phyloP scores from a whole-genome alignment of 768 basidiomycete genomes.

The Sarcomyxa edulis region DNA sequence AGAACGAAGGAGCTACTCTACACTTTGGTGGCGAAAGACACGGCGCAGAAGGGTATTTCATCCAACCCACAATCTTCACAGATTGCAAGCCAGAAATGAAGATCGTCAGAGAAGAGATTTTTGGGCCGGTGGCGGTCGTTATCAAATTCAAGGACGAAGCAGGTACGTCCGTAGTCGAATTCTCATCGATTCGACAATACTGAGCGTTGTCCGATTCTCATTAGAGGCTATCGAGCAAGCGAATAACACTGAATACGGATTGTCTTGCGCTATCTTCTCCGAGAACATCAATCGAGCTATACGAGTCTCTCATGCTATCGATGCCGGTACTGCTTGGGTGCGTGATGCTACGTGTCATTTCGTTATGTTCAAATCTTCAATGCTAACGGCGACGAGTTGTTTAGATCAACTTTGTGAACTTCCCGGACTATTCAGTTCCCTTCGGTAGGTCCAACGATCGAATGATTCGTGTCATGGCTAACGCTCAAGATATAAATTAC shows the following conservation, averaged over 20 bases:
- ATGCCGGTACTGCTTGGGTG: slow-evolving; percentile 66
- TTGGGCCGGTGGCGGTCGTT: slow-evolving; percentile 75
- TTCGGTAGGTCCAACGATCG: too few relatives aligned
- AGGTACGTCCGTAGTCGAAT: too few relatives aligned
- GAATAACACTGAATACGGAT: slow-evolving; percentile 76
- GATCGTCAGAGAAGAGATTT: slow-evolving; percentile 74
- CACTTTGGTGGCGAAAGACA: slow-evolving; percentile 60
- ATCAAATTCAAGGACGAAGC: slow-evolving; percentile 68
- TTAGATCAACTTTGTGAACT: slow-evolving; percentile 12
- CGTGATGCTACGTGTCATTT: too few relatives aligned
- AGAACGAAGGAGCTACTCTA: slow-evolving; percentile 62
- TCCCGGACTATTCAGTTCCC: slow-evolving; percentile 14
- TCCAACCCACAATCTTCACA: slow-evolving; percentile 73
- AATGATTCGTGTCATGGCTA: neutral
- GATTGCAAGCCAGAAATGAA: slow-evolving; percentile 64
- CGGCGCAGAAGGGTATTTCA: slow-evolving; percentile 50
- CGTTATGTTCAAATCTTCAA: too few relatives aligned
- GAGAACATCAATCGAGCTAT: slow-evolving; percentile 63
- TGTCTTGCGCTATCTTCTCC: slow-evolving; percentile 75
- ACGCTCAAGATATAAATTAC: neutral
- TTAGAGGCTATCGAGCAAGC: slow-evolving; percentile 56
- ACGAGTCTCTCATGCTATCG: slow-evolving; percentile 54
- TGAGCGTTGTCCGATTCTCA: too few relatives aligned
- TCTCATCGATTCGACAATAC: too few relatives aligned
- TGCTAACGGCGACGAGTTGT: slow-evolving; percentile 2